phyloP scores from a whole-genome alignment of 176 grass and related monocot genomes.

The Avena sativa region DNA sequence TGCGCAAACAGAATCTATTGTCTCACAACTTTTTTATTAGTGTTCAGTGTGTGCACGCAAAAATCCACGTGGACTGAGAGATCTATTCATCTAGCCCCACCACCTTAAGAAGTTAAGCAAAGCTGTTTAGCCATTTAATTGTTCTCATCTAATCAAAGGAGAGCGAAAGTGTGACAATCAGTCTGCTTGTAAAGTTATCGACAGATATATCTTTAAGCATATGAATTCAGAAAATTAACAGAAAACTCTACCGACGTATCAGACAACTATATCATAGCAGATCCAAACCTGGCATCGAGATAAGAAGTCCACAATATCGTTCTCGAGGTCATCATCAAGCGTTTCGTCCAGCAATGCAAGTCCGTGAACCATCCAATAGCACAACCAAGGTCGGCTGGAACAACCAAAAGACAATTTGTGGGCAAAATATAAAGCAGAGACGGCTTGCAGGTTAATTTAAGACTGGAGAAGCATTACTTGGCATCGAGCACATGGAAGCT shows the following conservation, averaged over 20 bases:
- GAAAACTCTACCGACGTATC: neutral
- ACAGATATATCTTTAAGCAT: conserved; percentile 4
- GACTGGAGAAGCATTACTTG: conserved; percentile 52
- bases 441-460: conserved; percentile 24
- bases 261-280: conserved; percentile 12
- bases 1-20: neutral
- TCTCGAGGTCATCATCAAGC: conserved; percentile 73
- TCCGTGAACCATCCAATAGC: conserved; percentile 94
- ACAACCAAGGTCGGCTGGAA: conserved; percentile 90
- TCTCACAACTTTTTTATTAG: neutral
- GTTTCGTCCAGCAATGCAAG: conserved; percentile 77
- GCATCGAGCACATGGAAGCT: conserved; percentile 86
- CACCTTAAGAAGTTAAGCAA: neutral
- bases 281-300: conserved; percentile 79
- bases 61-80: conserved; percentile 7
- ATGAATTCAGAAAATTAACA: conserved; percentile 1
- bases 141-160: neutral
- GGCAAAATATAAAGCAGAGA: conserved; percentile 18
- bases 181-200: neutral
- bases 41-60: neutral
- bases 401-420: conserved; percentile 35
- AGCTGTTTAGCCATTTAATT: neutral
- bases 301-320: conserved; percentile 77
- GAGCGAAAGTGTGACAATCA: neutral
- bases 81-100: neutral